A percentile compares a stretch with the other conserved stretches of the same genome.
Conservation (phyloP, 495 filamentous ascomycete species). For the Aspergillus sclerotiicarbonarius region DNA sequence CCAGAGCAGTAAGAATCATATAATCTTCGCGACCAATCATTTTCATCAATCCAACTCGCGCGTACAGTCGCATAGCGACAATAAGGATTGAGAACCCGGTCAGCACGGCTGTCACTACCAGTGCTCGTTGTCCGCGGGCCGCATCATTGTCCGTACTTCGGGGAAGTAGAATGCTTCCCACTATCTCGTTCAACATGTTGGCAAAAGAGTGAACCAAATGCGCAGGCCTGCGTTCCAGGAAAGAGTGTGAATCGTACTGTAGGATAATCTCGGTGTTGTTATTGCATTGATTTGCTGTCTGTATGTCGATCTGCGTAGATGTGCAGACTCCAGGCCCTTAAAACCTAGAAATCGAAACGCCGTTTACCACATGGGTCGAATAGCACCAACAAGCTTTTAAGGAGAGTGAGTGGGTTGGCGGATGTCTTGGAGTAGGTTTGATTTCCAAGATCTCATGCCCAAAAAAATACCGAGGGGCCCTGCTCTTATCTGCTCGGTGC, state of each 20-base stretch:
- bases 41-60: slow-evolving; percentile 36
- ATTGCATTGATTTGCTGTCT: neutral
- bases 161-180: slow-evolving; percentile 18
- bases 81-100: slow-evolving; percentile 27
- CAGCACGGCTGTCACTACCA: slow-evolving; percentile 38
- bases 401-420: slow-evolving; percentile 1
- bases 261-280: neutral
- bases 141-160: slow-evolving; percentile 21
- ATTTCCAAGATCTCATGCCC: neutral
- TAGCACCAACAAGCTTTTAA: neutral
- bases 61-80: slow-evolving; percentile 35
- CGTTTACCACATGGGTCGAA: slow-evolving; percentile 1
- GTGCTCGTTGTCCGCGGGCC: slow-evolving; percentile 29
- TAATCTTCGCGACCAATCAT: slow-evolving; percentile 38
- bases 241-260: slow-evolving; percentile 6
- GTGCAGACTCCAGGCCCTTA: slow-evolving; percentile 1
- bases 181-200: slow-evolving; percentile 20
- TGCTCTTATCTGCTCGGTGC: neutral
- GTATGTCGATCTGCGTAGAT: neutral
- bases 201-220: slow-evolving; percentile 15
- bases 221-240: neutral
- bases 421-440: neutral
- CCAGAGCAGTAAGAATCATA: slow-evolving; percentile 31
- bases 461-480: neutral
- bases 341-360: neutral